phyloP scores from a whole-genome alignment of 1,139 yeast species.

The Blastobotrys malaysiensis region DNA sequence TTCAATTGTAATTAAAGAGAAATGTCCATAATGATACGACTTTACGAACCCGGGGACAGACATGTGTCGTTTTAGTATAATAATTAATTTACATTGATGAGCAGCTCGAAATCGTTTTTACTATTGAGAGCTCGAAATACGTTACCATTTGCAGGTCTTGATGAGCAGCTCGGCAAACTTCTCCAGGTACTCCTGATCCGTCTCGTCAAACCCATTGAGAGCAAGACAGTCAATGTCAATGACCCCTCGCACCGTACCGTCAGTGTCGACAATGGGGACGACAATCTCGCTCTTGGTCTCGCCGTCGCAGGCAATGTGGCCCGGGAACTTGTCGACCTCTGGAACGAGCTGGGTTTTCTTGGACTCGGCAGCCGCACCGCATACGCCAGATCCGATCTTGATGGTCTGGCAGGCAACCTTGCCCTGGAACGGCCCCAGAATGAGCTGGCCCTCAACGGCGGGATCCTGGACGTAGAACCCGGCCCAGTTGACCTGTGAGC shows the following conservation, averaged over 20 bases:
- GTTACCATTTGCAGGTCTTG: constrained; percentile 41
- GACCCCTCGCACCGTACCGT: constrained; percentile 56
- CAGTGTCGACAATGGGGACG: constrained; percentile 59
- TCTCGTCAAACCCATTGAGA: constrained; percentile 57
- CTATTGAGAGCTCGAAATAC: too few relatives aligned
- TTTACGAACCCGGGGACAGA: background rate
- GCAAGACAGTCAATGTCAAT: constrained; percentile 79
- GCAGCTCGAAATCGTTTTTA: too few relatives aligned
- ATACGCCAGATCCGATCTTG: constrained; percentile 76
- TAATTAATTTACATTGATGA: background rate
- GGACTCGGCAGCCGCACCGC: constrained; percentile 72
- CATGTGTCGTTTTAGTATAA: background rate
- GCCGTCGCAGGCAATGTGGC: constrained; percentile 97
- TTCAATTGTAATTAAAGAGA: background rate
- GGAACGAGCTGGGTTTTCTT: constrained; percentile 64
- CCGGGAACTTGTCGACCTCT: constrained; percentile 74
- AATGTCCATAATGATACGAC: background rate
- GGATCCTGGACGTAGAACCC: constrained; percentile 69
- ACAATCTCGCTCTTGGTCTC: constrained; percentile 91
- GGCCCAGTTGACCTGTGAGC: constrained; percentile 73
- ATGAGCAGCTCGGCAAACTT: constrained; percentile 49
- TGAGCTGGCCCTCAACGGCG: constrained; percentile 35
- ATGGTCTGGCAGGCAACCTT: constrained; percentile 92
- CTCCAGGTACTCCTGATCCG: constrained; percentile 58
- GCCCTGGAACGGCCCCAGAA: constrained; percentile 93